Conservation (phyloP, 495 filamentous ascomycete species). For the Trichoderma orchidacearum region DNA sequence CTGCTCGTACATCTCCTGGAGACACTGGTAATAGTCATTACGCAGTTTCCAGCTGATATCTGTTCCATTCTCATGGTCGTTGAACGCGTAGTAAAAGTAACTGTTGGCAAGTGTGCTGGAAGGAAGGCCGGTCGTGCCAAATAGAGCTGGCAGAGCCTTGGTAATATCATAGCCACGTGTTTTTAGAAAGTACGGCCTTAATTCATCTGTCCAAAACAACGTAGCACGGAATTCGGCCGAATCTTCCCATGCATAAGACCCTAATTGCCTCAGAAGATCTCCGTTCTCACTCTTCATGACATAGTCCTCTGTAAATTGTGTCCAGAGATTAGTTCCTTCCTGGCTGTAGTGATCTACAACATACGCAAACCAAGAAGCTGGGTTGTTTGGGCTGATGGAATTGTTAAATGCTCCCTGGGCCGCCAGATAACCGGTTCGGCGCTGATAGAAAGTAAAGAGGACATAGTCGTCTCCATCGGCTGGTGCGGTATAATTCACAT, state of each 20-base stretch:
- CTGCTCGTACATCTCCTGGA: slow-evolving; percentile 2
- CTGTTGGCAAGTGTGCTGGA: not conserved
- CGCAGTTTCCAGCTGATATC: slow-evolving; percentile 2
- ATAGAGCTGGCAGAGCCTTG: not conserved
- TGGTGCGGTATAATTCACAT: not conserved
- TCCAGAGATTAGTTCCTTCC: slow-evolving; percentile 2
- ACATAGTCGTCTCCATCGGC: not conserved
- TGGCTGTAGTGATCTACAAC: slow-evolving; percentile 3
- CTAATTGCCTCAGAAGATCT: not conserved
- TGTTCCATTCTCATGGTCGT: not conserved
- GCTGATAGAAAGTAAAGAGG: slow-evolving; percentile 1
- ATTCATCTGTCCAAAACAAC: slow-evolving; percentile 1
- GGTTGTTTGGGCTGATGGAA: not conserved
- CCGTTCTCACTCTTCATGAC: slow-evolving; percentile 2
- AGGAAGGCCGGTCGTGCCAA: slow-evolving; percentile 1
- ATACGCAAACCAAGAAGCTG: slow-evolving; percentile 3
- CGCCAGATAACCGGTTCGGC: not conserved
- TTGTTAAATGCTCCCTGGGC: not conserved
- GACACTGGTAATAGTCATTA: slow-evolving; percentile 2
- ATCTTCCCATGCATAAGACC: slow-evolving; percentile 1
- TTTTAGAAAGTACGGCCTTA: not conserved
- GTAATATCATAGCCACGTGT: slow-evolving; percentile 1
- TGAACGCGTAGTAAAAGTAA: slow-evolving; percentile 2
- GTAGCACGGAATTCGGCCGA: slow-evolving; percentile 1
- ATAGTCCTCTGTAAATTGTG: not conserved